These are phyloP conservation scores for Macadamia integrifolia DNA, from an alignment of 164 flowering plant species.

Conservation along the genomic window DNA sequence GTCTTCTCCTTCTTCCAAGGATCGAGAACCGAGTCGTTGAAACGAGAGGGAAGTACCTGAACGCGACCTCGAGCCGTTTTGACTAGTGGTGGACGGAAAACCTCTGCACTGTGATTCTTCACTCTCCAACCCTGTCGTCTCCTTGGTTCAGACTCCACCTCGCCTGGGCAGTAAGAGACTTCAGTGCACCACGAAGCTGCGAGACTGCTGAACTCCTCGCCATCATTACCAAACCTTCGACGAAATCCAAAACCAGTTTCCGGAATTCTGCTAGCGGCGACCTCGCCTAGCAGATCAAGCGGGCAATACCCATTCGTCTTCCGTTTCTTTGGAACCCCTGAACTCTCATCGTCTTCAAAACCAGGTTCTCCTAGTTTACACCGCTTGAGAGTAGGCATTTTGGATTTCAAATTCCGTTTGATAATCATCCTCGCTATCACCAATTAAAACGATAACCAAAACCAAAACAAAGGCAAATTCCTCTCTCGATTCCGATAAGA, in stretches of 20 bases:
- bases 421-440: conserved; percentile 30
- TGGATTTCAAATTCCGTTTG: conserved; percentile 31
- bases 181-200: conserved; percentile 17
- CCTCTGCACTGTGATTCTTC: conserved; percentile 12
- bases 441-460: no score
- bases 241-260: conserved; percentile 19
- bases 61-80: conserved; percentile 49
- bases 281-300: conserved; percentile 51
- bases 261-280: conserved; percentile 51
- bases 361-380: conserved; percentile 28
- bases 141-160: conserved; percentile 22
- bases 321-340: conserved; percentile 26
- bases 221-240: conserved; percentile 10
- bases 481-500: not conserved
- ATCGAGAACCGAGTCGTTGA: conserved; percentile 43
- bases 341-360: conserved; percentile 18
- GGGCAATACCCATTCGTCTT: conserved; percentile 33
- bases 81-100: conserved; percentile 28
- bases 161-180: conserved; percentile 24
- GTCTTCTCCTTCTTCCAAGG: conserved; percentile 33
- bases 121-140: conserved; percentile 3
- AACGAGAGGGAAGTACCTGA: conserved; percentile 52
- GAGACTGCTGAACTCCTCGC: conserved; percentile 8
- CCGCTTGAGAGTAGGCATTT: conserved; percentile 44
- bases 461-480: not conserved